phyloP scores from a whole-genome alignment of 352 stramenopile genomes.

The Halophytophthora polymorphica region DNA sequence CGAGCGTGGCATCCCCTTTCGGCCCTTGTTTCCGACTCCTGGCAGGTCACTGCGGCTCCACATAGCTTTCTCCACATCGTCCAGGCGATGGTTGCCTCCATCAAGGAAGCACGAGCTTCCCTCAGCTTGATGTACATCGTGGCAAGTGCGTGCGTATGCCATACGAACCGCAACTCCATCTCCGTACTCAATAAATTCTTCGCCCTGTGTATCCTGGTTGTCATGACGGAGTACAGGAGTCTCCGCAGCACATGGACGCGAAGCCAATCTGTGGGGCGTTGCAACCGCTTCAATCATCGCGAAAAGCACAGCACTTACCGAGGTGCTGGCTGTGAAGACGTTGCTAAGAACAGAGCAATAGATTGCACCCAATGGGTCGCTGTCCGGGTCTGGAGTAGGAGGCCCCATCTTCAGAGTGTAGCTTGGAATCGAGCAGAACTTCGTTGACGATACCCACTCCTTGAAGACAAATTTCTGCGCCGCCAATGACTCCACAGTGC shows the following conservation, averaged over 20 bases:
- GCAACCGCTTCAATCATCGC: constrained; percentile 48
- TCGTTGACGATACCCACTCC: constrained; percentile 47
- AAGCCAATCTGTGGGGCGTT: neutral
- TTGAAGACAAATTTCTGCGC: constrained; percentile 62
- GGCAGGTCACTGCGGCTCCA: constrained; percentile 58
- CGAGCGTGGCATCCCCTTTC: constrained; percentile 50
- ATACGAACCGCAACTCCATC: constrained; percentile 38
- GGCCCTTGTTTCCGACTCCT: constrained; percentile 62
- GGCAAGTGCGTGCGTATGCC: constrained; percentile 16
- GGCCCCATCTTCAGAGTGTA: neutral
- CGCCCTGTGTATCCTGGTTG: constrained; percentile 5
- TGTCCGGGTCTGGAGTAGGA: neutral
- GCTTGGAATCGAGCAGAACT: constrained; percentile 34
- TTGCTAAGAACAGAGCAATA: constrained; percentile 36
- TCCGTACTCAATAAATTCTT: constrained; percentile 50
- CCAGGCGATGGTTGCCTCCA: constrained; percentile 22
- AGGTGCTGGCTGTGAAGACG: constrained; percentile 48
- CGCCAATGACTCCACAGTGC: constrained; percentile 28
- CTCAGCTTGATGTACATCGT: constrained; percentile 12
- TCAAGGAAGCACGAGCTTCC: constrained; percentile 26
- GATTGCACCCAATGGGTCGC: constrained; percentile 1
- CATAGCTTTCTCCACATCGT: constrained; percentile 51
- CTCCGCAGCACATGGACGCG: neutral
- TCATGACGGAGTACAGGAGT: neutral
- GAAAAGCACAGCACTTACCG: constrained; percentile 50